Conservation (phyloP, 2,329 filamentous ascomycete species). For the Pseudogymnoascus sp. region DNA sequence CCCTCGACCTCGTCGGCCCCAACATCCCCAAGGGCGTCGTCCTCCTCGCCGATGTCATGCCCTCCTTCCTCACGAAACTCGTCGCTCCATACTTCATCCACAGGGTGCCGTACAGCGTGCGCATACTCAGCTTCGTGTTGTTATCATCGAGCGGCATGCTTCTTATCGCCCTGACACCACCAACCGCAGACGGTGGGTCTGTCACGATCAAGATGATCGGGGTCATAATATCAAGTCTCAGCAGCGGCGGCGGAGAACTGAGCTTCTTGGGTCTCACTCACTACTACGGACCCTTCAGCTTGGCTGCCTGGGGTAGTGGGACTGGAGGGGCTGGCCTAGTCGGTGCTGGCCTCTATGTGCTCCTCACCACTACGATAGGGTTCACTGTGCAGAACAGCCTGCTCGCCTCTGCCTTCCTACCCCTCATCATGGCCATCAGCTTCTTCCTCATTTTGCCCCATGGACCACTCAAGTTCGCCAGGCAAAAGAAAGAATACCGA, state of each 20-base stretch:
- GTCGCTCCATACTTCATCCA: slow-evolving; percentile 93
- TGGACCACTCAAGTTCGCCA: slow-evolving; percentile 51
- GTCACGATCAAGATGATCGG: slow-evolving; percentile 73
- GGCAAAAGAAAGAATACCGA: slow-evolving; percentile 46
- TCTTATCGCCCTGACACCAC: slow-evolving; percentile 73
- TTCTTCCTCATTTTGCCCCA: slow-evolving; percentile 78
- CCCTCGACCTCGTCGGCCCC: slow-evolving; percentile 88
- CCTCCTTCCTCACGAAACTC: slow-evolving; percentile 82
- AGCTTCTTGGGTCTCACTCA: slow-evolving; percentile 89
- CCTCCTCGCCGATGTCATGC: slow-evolving; percentile 85
- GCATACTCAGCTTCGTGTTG: slow-evolving; percentile 66
- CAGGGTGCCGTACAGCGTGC: slow-evolving; percentile 68
- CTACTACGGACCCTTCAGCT: slow-evolving; percentile 80
- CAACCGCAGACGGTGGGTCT: slow-evolving; percentile 47
- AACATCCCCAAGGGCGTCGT: slow-evolving; percentile 83
- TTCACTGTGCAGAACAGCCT: slow-evolving; percentile 69
- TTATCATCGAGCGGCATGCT: slow-evolving; percentile 84
- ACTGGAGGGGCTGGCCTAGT: slow-evolving; percentile 84
- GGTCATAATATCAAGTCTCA: slow-evolving; percentile 76
- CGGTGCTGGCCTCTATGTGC: slow-evolving; percentile 80
- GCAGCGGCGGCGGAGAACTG: slow-evolving; percentile 80
- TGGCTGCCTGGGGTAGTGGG: slow-evolving; percentile 88
- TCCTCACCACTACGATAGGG: slow-evolving; percentile 73
- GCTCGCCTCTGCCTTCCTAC: slow-evolving; percentile 71
- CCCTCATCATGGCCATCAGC: slow-evolving; percentile 72